A percentile compares a stretch with the other conserved stretches of the same genome.
Conservation (phyloP, 441 rosid genomes). For the Dalechampia spathulata region DNA sequence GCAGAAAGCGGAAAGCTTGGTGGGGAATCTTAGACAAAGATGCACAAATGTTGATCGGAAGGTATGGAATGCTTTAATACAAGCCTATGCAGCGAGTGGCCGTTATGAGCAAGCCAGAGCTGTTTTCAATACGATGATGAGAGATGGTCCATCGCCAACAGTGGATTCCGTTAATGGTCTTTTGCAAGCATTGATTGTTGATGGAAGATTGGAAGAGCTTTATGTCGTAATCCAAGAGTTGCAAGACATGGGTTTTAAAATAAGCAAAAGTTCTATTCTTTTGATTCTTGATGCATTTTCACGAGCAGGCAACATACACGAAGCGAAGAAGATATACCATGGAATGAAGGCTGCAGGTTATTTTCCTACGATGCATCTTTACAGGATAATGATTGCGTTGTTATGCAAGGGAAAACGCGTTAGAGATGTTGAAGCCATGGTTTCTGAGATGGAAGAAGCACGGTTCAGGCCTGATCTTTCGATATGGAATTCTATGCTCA, state of each 20-base stretch:
- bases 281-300: slow-evolving; percentile 92
- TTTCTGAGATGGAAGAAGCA: slow-evolving; percentile 87
- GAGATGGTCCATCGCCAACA: slow-evolving; percentile 93
- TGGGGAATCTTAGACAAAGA: slow-evolving; percentile 62
- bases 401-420: slow-evolving; percentile 73
- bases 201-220: slow-evolving; percentile 80
- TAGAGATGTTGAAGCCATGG: slow-evolving; percentile 84
- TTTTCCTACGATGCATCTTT: slow-evolving; percentile 91
- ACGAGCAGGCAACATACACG: slow-evolving; percentile 66
- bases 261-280: slow-evolving; percentile 88
- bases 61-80: slow-evolving; percentile 85
- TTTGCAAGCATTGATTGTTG: slow-evolving; percentile 71
- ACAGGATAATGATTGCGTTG: slow-evolving; percentile 68
- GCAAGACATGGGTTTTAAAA: slow-evolving; percentile 94
- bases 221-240: slow-evolving; percentile 77
- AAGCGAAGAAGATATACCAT: slow-evolving; percentile 84
- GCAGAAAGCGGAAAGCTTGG: slow-evolving; percentile 90
- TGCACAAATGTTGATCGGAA: slow-evolving; percentile 48
- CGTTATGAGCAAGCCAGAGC: slow-evolving; percentile 91
- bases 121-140: slow-evolving; percentile 83
- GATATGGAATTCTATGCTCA: slow-evolving; percentile 86
- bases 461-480: slow-evolving; percentile 80
- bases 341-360: slow-evolving; percentile 98
- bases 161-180: slow-evolving; percentile 80
- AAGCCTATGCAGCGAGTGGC: slow-evolving; percentile 87